Evolutionary conservation across 2,329 filamentous ascomycete species (phyloP), one percentile per base, ranked within the genome.

Genomic region (Microascus cirrosus): DNA sequence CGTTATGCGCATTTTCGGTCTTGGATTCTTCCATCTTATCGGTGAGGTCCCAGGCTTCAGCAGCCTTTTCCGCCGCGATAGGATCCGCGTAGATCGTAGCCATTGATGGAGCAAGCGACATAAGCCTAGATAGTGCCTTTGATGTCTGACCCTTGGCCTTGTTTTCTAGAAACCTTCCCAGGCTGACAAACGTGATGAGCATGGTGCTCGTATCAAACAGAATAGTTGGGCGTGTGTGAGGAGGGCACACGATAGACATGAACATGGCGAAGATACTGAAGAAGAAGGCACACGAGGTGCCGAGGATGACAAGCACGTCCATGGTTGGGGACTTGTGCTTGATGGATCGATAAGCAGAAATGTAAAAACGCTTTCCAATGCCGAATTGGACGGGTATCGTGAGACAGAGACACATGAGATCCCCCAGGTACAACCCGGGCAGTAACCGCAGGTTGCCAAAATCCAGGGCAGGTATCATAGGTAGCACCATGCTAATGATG

Each of bases 151-250:
- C 94, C 74, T 97, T 99, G 56, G 94, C 94, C 20, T 86, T 79
- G 68, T 97, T 99, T 72, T 99, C 94, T 20, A 99, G 74, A 74
- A 88, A 99, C 39, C 94, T 86, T 3, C 94, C 90, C 2, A 99
- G 74, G 1, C 88, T 91, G 70, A 96, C 90, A 69, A 99, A 97
- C 0, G 91, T 96, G 70, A 99, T 92, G 56, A 99, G 79, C 94
- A 97, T 99, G 24, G 91, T 96, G 72, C 92, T 96, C 1, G 94
- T 99, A 68, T 99, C 94, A 66, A 99, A 99, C 18, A 96, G 88
- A 1, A 91, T 96, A 62, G 84, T 86, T 1, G 94, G 94, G 54
- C 89, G 83, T 2, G 79, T 82, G 68, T 97, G 90, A 7, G 90
- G 89, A 24, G 83, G 76, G n/a, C 82, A 77, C 15, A 89, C 63